Percentiles rank a stretch among this genome's conserved stretches.
Evolutionary conservation across 441 rosid species (phyloP).

Genomic region (Arabidopsis lyrata): DNA sequence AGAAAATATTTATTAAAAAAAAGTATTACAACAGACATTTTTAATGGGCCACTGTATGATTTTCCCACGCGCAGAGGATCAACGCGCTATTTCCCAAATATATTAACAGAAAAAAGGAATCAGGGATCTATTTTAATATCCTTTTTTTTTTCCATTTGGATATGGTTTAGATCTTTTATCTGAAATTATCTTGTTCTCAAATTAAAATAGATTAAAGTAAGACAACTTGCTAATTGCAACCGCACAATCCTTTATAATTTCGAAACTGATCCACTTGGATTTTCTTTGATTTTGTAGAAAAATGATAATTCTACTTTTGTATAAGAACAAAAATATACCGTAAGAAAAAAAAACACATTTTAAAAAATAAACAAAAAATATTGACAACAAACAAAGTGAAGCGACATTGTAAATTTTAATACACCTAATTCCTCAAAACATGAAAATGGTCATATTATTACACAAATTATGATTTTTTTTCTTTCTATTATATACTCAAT

Average conservation of each 20-base stretch:
- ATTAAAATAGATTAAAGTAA: neutral
- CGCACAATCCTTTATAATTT: neutral
- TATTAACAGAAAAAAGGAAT: neutral
- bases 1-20: no score
- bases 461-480: neutral
- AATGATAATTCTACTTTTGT: neutral
- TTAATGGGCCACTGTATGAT: neutral
- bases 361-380: neutral
- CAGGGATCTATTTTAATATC: neutral
- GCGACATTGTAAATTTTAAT: neutral
- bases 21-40: slow-evolving; percentile 5
- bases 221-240: neutral
- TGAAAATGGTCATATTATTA: slow-evolving; percentile 21
- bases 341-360: neutral
- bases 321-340: neutral
- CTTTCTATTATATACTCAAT: neutral
- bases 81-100: neutral
- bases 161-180: neutral
- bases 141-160: neutral
- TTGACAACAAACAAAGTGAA: neutral
- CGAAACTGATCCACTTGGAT: slow-evolving; percentile 3
- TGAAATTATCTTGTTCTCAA: neutral
- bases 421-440: slow-evolving; percentile 23
- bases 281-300: slow-evolving; percentile 8
- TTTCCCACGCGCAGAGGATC: neutral